phyloP scores from a whole-genome alignment of 2,329 filamentous ascomycete genomes.

The Chaetomium olivaceum region DNA sequence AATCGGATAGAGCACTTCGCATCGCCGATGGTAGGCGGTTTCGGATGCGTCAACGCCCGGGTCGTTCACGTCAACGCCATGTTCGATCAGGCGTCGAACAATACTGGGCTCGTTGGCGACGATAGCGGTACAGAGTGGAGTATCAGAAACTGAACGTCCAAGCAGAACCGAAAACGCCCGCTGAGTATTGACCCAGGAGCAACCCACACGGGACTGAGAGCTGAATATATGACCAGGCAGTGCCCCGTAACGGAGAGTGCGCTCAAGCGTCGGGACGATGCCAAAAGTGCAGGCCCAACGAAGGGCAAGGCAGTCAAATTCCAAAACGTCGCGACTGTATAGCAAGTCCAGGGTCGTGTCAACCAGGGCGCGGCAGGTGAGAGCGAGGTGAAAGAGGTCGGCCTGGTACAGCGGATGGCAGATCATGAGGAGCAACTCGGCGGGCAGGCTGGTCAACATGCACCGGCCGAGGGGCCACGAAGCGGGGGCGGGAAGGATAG shows the following conservation, averaged over 20 bases:
- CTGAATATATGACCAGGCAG: conserved; percentile 15
- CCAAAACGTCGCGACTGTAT: conserved; percentile 22
- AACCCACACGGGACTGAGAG: neutral
- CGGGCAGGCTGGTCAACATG: conserved; percentile 20
- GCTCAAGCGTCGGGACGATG: conserved; percentile 19
- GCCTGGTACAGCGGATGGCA: conserved; percentile 22
- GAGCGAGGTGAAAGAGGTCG: conserved; percentile 25
- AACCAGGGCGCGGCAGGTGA: conserved; percentile 18
- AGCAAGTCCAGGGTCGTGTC: neutral
- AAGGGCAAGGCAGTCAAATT: conserved; percentile 26
- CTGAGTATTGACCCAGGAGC: too few species aligned
- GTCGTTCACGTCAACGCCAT: too few species aligned
- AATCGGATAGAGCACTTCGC: conserved; percentile 12
- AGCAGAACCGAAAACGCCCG: too few species aligned
- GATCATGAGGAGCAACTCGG: conserved; percentile 22
- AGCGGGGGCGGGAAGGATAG: conserved; percentile 2
- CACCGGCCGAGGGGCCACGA: conserved; percentile 17
- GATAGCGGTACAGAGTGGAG: conserved; percentile 23
- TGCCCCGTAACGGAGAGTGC: conserved; percentile 20
- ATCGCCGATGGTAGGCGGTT: too few species aligned
- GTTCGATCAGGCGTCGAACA: conserved; percentile 16
- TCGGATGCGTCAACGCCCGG: too few species aligned
- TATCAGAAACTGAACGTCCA: too few species aligned
- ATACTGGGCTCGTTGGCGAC: conserved; percentile 10
- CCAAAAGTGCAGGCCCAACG: conserved; percentile 27